Base-by-base conservation (phyloP, 306 rosid genomes). In the Clitoria ternatea region DNA sequence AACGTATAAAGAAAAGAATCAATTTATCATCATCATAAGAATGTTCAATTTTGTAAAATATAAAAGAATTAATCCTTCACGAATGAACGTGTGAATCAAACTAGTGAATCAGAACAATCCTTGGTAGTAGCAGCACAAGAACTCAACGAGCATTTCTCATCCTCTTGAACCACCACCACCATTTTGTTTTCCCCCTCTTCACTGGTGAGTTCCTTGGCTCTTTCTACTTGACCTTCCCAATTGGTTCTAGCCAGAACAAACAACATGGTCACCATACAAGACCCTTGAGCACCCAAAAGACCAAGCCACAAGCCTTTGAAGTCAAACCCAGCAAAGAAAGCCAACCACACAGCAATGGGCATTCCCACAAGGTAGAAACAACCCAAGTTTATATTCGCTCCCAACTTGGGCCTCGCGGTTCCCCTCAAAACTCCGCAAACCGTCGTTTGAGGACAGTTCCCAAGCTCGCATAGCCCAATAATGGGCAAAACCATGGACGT, bases 371-470 rank as follows among this genome's bases (percentile, higher is more conserved):
- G 66, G 43, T 94, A 94, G 36, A 94, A 94, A 50, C 98, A 90
- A 3, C 87, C 90, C 69, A 94, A 75, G 9, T 94, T 94, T 9
- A 94, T 86, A 6, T 89, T 88, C 0, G 98, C 98, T 1, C 97
- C 98, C 49, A 94, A 37, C 35, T 82, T 87, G 1, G 98, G 97
- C 80, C 94, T 77, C 0, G 98, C 98, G 0, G 92, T 84, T 20
- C 98, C 98, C 14, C 98, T 79, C 79, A 94, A 39, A n/a, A 89
- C 97, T 0, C 98, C 98, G 18, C 98, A 94, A 5, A 84, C 85
- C 0, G 97, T 89, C 3, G 98, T 94, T 24, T 94, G 98, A 0
- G 98, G 98, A 52, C 97, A 94, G 45, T 94, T 94, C 15, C 98
- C 98, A 0, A 94, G 87, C 75, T 94, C 97, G 26, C 97, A 94